A percentile compares a stretch with the other conserved stretches of the same genome.
Evolutionary conservation across 805 yeast genomes (phyloP).

Genomic region (Zygoascus bituminiphila): DNA sequence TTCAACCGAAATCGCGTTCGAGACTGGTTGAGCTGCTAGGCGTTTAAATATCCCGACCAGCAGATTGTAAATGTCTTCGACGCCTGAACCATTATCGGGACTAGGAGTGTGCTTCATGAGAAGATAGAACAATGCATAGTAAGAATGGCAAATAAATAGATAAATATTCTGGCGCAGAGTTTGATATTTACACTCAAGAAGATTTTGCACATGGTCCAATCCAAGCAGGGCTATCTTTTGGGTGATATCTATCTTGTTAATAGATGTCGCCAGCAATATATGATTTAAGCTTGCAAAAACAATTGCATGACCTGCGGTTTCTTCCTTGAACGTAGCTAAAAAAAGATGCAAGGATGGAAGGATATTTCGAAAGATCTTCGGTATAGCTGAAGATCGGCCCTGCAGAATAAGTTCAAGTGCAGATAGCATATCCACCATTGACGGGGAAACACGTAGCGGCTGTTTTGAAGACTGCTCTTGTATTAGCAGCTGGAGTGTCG

Average conservation of each 20-base stretch:
- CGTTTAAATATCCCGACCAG: background rate
- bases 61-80: background rate
- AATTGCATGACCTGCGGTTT: slow-evolving; percentile 7
- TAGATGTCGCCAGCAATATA: background rate
- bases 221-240: background rate
- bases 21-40: background rate
- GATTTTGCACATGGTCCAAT: background rate
- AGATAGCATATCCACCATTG: slow-evolving; percentile 5
- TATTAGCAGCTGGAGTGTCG: background rate
- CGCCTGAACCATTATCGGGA: background rate
- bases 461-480: background rate
- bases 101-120: background rate
- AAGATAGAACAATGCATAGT: background rate
- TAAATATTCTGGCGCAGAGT: slow-evolving; percentile 2
- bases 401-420: slow-evolving; percentile 4
- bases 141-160: slow-evolving; percentile 6
- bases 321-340: slow-evolving; percentile 4
- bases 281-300: slow-evolving; percentile 3
- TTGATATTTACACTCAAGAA: background rate
- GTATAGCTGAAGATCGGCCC: background rate
- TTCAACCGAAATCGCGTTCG: background rate
- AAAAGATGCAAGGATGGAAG: slow-evolving; percentile 1
- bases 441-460: slow-evolving; percentile 4
- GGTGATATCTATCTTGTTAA: slow-evolving; percentile 1
- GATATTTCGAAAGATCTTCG: background rate